Conservation (phyloP, 2,329 filamentous ascomycete species). For the Paecilomyces formosus region DNA sequence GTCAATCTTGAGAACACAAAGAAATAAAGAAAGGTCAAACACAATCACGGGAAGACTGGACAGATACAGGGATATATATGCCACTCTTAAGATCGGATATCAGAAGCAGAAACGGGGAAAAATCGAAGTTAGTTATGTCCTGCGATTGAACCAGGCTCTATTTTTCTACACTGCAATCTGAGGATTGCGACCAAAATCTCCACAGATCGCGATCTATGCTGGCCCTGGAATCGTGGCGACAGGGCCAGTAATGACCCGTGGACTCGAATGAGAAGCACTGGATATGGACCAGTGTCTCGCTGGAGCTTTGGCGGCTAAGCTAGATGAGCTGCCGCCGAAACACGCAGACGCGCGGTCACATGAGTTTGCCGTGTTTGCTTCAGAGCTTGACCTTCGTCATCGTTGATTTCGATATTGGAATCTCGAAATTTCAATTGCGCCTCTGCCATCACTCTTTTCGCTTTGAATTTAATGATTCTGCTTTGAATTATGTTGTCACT, state of each 20-base stretch:
- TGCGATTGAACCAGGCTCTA: neutral
- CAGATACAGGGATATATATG: neutral
- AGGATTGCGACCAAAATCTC: neutral
- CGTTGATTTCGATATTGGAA: neutral
- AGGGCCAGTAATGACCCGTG: neutral
- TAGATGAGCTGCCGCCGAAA: slow-evolving; percentile 6
- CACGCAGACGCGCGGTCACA: slow-evolving; percentile 13
- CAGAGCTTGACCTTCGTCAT: neutral
- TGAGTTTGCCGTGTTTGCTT: slow-evolving; percentile 23
- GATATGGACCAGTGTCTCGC: neutral
- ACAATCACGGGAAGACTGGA: neutral
- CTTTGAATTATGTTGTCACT: slow-evolving; percentile 17
- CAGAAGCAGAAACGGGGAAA: neutral
- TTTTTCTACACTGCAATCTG: neutral
- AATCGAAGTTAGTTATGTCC: neutral
- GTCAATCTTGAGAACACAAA: neutral
- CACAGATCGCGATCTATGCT: neutral
- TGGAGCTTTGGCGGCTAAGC: neutral
- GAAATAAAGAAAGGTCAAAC: neutral
- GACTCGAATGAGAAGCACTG: neutral
- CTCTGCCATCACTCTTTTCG: neutral
- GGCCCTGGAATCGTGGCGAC: neutral
- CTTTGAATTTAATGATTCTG: neutral
- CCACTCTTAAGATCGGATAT: neutral
- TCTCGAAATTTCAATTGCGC: neutral